A percentile compares a stretch with the other conserved stretches of the same genome.
Evolutionary conservation across 768 basidiomycete genomes (phyloP).

Genomic region (Suillus tomentosus): DNA sequence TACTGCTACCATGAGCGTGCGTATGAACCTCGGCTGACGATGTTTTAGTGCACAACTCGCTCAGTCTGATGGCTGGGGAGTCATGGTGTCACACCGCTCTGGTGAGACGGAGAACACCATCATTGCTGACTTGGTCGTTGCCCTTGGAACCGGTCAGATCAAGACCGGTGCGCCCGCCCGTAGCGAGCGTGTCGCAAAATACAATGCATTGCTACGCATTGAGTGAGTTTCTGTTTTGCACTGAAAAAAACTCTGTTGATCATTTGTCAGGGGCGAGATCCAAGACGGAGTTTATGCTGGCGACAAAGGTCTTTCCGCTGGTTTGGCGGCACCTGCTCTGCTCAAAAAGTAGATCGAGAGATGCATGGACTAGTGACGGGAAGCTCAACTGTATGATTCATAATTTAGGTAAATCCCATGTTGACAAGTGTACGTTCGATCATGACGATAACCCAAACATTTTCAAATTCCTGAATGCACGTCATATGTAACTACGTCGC

Average conservation of each 20-base stretch:
- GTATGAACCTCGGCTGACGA: constrained; percentile 7
- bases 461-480: not conserved
- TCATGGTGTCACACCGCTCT: constrained; percentile 99
- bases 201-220: constrained; percentile 88
- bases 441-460: constrained; percentile 15
- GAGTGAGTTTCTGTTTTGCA: constrained; percentile 55
- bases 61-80: constrained; percentile 96
- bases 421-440: constrained; percentile 25
- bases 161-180: constrained; percentile 98
- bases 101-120: constrained; percentile 98
- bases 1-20: constrained; percentile 9
- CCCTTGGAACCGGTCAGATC: constrained; percentile 91
- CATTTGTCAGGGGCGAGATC: constrained; percentile 68
- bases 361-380: constrained; percentile 1
- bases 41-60: constrained; percentile 82
- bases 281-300: constrained; percentile 72
- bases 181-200: constrained; percentile 95
- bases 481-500: not conserved
- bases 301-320: constrained; percentile 77
- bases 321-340: constrained; percentile 70
- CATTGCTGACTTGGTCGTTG: constrained; percentile 95
- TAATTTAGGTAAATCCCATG: constrained; percentile 22
- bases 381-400: constrained; percentile 32
- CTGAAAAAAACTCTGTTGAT: constrained; percentile 17
- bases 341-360: constrained; percentile 55